phyloP scores from a whole-genome alignment of 345 rosid species.

The Moricandia moricandioides region DNA sequence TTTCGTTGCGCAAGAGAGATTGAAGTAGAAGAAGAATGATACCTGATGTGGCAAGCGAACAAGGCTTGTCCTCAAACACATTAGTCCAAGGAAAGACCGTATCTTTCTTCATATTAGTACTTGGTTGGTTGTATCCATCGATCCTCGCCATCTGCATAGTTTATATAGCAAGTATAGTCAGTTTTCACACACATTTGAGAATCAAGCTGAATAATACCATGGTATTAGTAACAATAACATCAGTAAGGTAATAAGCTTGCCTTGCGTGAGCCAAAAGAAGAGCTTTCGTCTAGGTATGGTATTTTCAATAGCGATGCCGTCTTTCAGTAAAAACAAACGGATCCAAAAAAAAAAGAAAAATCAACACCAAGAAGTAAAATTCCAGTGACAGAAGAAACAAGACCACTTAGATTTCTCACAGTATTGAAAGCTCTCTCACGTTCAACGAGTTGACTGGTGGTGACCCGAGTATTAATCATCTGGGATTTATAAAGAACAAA shows the following conservation, averaged over 20 bases:
- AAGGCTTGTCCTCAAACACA: constrained; percentile 49
- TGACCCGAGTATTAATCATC: constrained; percentile 83
- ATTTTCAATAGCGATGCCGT: constrained; percentile 83
- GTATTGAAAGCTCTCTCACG: constrained; percentile 81
- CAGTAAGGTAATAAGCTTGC: constrained; percentile 33
- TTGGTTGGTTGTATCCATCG: constrained; percentile 64
- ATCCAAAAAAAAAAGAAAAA: not conserved
- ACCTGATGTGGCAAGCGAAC: constrained; percentile 43
- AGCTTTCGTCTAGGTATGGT: constrained; percentile 75
- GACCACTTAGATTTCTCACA: constrained; percentile 40
- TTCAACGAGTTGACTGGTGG: constrained; percentile 69
- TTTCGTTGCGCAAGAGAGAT: not conserved
- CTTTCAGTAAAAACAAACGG: constrained; percentile 36
- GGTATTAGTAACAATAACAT: not conserved
- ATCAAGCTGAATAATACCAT: not conserved
- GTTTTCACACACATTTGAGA: not conserved
- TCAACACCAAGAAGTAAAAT: not conserved
- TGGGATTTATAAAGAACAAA: constrained; percentile 1
- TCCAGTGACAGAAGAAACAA: not conserved
- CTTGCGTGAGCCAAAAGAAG: constrained; percentile 70
- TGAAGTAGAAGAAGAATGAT: not conserved
- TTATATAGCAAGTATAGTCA: not conserved
- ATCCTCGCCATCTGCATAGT: constrained; percentile 63
- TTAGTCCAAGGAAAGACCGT: constrained; percentile 66
- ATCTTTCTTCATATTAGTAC: constrained; percentile 50